phyloP scores from a whole-genome alignment of 768 basidiomycete species.

The Mycena belliarum region DNA sequence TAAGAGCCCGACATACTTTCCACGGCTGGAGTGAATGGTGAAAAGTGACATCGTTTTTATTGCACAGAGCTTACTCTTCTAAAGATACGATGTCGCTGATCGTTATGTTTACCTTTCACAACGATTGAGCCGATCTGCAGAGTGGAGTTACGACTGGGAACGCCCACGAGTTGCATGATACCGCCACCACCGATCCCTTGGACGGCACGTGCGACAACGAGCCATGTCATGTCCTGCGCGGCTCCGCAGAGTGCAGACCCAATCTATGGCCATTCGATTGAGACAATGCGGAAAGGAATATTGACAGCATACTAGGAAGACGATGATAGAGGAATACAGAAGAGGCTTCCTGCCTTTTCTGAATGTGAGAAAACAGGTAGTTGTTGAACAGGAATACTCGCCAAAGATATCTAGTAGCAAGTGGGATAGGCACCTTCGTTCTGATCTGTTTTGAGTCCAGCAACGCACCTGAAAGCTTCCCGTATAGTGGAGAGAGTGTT shows the following conservation, averaged over 20 bases:
- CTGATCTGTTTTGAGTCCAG: conserved; percentile 8
- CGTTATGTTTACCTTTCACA: conserved; percentile 61
- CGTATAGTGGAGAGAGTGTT: conserved; percentile 70
- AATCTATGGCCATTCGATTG: conserved; percentile 40
- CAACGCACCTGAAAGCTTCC: conserved; percentile 70
- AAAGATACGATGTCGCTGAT: conserved; percentile 84
- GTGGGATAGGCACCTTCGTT: neutral
- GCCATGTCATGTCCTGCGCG: conserved; percentile 76
- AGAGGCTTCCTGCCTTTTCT: conserved; percentile 64
- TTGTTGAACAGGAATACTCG: too few relatives aligned
- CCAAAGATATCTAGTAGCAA: conserved; percentile 19
- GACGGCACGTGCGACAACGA: conserved; percentile 73
- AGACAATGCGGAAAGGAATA: neutral
- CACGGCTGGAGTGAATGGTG: conserved; percentile 49
- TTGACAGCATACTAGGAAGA: conserved; percentile 59
- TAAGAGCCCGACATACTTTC: conserved; percentile 72
- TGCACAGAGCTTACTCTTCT: conserved; percentile 55
- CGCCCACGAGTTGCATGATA: conserved; percentile 63
- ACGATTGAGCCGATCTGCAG: neutral
- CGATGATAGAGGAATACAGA: conserved; percentile 60
- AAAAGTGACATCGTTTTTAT: neutral
- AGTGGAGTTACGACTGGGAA: neutral
- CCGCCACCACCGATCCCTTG: conserved; percentile 87
- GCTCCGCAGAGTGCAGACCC: conserved; percentile 83
- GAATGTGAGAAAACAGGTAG: neutral